Percentiles rank a stretch among this genome's conserved stretches.
These are phyloP conservation scores for Piromyces sp. DNA, from an alignment of 192 early-diverging fungal genomes.

Conservation along the genomic window DNA sequence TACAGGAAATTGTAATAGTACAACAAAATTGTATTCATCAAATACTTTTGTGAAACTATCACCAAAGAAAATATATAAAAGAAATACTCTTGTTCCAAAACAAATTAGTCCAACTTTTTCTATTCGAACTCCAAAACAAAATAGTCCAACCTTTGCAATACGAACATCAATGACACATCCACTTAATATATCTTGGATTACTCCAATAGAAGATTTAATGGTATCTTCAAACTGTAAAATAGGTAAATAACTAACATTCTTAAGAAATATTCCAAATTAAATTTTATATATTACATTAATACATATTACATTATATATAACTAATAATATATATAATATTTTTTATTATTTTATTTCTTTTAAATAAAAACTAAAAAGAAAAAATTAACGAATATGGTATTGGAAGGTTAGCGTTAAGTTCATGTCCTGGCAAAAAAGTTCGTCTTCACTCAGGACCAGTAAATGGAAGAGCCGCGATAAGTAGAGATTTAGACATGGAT, in stretches of 20 bases:
- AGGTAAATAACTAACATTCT: too few species aligned
- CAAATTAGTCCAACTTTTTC: slow-evolving; percentile 24
- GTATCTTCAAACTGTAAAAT: neutral
- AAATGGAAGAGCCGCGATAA: slow-evolving; percentile 47
- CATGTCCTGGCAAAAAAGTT: slow-evolving; percentile 67
- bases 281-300: too few species aligned
- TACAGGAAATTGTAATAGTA: neutral
- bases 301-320: too few species aligned
- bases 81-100: neutral
- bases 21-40: neutral
- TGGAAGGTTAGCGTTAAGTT: slow-evolving; percentile 51
- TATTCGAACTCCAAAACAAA: slow-evolving; percentile 19
- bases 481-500: slow-evolving; percentile 52
- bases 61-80: neutral
- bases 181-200: slow-evolving; percentile 17
- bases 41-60: neutral
- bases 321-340: too few species aligned
- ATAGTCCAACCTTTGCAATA: slow-evolving; percentile 10
- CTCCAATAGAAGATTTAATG: neutral
- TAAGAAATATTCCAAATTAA: too few species aligned
- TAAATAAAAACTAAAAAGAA: too few species aligned
- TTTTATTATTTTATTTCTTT: too few species aligned
- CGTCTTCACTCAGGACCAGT: slow-evolving; percentile 46
- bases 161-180: slow-evolving; percentile 12
- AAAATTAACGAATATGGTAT: neutral